Evolutionary conservation across 1,139 yeast genomes (phyloP), one percentile per base, ranked within the genome.

Genomic region (Arxiozyma bovina): DNA sequence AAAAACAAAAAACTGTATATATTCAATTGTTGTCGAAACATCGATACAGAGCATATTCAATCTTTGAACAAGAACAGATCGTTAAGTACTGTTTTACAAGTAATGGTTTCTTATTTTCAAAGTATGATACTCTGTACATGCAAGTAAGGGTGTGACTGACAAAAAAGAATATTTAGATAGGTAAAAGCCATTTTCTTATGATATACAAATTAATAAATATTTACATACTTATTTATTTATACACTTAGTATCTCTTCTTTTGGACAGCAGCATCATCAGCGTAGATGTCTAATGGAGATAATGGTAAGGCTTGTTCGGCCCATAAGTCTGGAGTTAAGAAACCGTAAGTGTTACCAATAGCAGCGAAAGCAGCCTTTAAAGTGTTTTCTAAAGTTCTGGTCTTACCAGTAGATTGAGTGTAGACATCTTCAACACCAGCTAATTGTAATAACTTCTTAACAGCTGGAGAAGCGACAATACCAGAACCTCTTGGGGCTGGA

Each of bases 401-500:
- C 73, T 96, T 88, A 81, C 99, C 99, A 67, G 94, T 83, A 72
- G 99, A 91, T 71, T 96, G 83, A 71, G 99, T 94, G 89, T 91
- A 93, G 71, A 94, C 96, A 80, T 93, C 99, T 81, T 91, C 96
- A 77, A 93, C 87, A 88, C 99, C 99, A 74, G 98, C 99, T 77
- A 93, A 87, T 82, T 91, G 96, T 82, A 94, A 81, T 79, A 93
- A 85, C 82, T 90, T 90, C 87, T 90, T 93, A 77, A 93, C 98
- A 70, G 96, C 96, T 77, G 99, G 99, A 70, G 99, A 94, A 74
- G 99, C 99, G 71, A 93, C 97, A 75, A 93, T 89, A 86, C 98
- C 98, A 77, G 96, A 90, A 91, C 99, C 99, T 85, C 99, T 94
- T 85, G 99, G 99, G 69, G 99, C 99, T 78, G 99, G 99, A 74